A percentile compares a stretch with the other conserved stretches of the same genome.
These are phyloP conservation scores for Solioccasus polychromus DNA, from an alignment of 768 basidiomycete species.

Conservation along the genomic window DNA sequence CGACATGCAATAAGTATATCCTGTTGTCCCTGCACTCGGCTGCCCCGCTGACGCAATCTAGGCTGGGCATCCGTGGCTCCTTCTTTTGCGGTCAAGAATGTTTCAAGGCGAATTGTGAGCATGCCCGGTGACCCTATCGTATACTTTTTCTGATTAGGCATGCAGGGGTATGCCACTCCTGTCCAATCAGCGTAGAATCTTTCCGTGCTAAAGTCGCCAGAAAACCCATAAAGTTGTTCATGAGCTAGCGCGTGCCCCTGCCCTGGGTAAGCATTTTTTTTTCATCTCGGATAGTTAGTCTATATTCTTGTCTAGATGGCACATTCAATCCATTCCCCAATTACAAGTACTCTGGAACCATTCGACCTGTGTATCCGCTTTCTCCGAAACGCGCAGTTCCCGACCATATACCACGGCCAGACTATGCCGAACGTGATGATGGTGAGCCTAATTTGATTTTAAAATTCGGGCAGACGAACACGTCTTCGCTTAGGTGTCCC, in stretches of 20 bases:
- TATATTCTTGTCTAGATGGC: conserved; percentile 48
- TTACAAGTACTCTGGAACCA: conserved; percentile 72
- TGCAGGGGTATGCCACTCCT: conserved; percentile 24
- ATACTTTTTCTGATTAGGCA: neutral
- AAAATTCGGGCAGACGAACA: neutral
- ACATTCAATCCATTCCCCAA: conserved; percentile 78
- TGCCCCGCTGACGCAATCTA: conserved; percentile 30
- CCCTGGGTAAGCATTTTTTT: conserved; percentile 7
- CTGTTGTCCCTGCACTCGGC: neutral
- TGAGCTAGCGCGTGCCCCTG: conserved; percentile 46
- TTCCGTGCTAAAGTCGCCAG: conserved; percentile 35
- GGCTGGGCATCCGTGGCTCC: conserved; percentile 78
- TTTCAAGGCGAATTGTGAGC: conserved; percentile 92
- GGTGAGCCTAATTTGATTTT: conserved; percentile 41
- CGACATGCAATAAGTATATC: conserved; percentile 86
- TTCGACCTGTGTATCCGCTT: conserved; percentile 87
- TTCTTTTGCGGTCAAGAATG: conserved; percentile 95
- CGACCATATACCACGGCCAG: conserved; percentile 79
- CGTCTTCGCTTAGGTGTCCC: conserved; percentile 48
- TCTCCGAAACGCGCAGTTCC: conserved; percentile 76
- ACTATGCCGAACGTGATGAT: conserved; percentile 66
- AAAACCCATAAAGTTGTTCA: conserved; percentile 83
- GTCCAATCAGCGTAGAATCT: neutral
- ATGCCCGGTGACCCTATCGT: neutral
- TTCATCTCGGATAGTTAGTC: neutral